Evolutionary conservation across 1,284 basidiomycete species (phyloP).

Genomic region (Moniliophthora roreri): DNA sequence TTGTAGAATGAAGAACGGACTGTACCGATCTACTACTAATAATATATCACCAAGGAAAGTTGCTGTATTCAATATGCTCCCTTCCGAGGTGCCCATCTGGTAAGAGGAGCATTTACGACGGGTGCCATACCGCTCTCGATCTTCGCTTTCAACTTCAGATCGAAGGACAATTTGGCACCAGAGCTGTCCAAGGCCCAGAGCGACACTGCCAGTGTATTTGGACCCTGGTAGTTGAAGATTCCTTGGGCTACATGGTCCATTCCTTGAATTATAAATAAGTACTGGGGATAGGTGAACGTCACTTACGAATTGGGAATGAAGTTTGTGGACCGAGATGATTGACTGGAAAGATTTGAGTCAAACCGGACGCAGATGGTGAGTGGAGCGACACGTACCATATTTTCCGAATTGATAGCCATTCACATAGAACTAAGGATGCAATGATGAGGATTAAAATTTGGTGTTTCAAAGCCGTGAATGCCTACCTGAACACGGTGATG

Average conservation of each 20-base stretch:
- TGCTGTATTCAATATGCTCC: too few relatives aligned
- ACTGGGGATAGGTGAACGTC: too few relatives aligned
- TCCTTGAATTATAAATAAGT: too few relatives aligned
- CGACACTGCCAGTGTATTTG: constrained; percentile 46
- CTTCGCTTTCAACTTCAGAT: too few relatives aligned
- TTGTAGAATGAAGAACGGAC: too few relatives aligned
- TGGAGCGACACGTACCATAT: constrained; percentile 30
- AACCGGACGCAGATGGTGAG: too few relatives aligned
- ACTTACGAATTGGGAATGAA: constrained; percentile 38
- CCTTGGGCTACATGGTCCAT: too few relatives aligned
- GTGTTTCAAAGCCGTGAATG: neutral
- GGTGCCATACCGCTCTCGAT: too few relatives aligned
- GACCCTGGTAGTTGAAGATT: constrained; percentile 48
- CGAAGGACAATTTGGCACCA: constrained; percentile 42
- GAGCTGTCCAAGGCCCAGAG: constrained; percentile 40
- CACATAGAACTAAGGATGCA: constrained; percentile 34
- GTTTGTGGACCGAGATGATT: constrained; percentile 42
- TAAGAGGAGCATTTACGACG: too few relatives aligned
- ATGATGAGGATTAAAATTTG: neutral
- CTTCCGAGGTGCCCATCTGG: too few relatives aligned
- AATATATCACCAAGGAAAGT: too few relatives aligned
- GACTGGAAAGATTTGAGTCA: constrained; percentile 22
- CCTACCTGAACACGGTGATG: constrained; percentile 38
- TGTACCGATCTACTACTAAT: too few relatives aligned
- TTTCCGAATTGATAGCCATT: constrained; percentile 46